A percentile compares a stretch with the other conserved stretches of the same genome.
phyloP scores from a whole-genome alignment of 352 stramenopile species.

The Phytopythium boreale region DNA sequence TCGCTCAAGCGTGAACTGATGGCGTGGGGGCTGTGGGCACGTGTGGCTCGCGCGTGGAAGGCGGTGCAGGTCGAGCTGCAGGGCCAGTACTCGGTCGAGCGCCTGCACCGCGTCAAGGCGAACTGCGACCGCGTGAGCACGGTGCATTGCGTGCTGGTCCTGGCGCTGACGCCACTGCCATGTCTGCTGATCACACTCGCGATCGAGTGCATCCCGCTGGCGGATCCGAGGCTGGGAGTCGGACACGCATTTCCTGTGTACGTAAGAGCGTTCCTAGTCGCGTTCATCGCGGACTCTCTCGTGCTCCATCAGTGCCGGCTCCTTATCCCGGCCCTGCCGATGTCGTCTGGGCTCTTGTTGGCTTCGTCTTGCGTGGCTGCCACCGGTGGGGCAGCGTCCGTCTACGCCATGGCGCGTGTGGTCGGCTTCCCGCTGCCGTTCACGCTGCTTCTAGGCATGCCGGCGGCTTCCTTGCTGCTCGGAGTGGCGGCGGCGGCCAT shows the following conservation, averaged over 20 bases:
- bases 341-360: conserved; percentile 1
- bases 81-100: conserved; percentile 31
- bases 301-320: neutral
- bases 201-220: conserved; percentile 18
- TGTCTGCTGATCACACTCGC: conserved; percentile 25
- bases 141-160: conserved; percentile 8
- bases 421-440: conserved; percentile 47
- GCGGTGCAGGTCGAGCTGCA: conserved; percentile 32
- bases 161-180: conserved; percentile 24
- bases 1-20: neutral
- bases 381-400: conserved; percentile 12
- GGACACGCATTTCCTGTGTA: conserved; percentile 26
- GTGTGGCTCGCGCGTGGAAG: neutral
- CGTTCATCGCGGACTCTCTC: neutral
- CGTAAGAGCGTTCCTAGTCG: conserved; percentile 20
- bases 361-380: conserved; percentile 13
- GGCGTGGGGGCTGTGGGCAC: neutral
- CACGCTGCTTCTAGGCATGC: conserved; percentile 18
- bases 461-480: conserved; percentile 14
- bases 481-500: conserved; percentile 19
- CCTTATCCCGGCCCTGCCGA: conserved; percentile 13
- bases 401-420: conserved; percentile 20
- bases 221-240: neutral
- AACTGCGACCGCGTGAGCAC: conserved; percentile 8
- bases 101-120: conserved; percentile 9